Percentiles rank a stretch among this genome's conserved stretches.
Evolutionary conservation across 257 asterid species (phyloP).

Genomic region (Knoxia roxburghii): DNA sequence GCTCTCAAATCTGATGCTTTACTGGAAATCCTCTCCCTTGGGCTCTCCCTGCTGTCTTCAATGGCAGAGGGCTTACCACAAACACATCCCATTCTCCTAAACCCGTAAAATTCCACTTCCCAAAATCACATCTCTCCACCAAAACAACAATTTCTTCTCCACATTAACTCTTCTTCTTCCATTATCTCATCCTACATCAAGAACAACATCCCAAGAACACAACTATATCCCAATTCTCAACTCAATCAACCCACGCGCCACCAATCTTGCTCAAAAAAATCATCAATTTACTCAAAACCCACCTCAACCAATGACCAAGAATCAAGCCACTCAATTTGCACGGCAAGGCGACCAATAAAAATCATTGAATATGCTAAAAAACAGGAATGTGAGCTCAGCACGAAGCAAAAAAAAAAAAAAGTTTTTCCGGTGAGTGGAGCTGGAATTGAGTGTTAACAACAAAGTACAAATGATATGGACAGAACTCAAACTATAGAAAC

Average conservation of each 20-base stretch:
- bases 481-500: not conserved
- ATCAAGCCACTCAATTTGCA: conserved; percentile 8
- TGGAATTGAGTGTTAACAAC: conserved; percentile 17
- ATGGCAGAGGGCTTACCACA: conserved; percentile 78
- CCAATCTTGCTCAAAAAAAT: conserved; percentile 10
- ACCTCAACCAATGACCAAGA: conserved; percentile 27
- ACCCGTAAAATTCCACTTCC: conserved; percentile 34
- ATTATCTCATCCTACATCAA: conserved; percentile 23
- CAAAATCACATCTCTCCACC: conserved; percentile 29
- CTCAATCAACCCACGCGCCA: conserved; percentile 12
- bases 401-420: conserved; percentile 25
- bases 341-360: not conserved
- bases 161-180: conserved; percentile 43
- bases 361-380: conserved; percentile 25
- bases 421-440: conserved; percentile 22
- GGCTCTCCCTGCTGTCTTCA: conserved; percentile 71
- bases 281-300: conserved; percentile 20
- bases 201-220: conserved; percentile 29
- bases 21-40: conserved; percentile 56
- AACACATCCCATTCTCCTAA: conserved; percentile 61
- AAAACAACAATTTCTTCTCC: conserved; percentile 22
- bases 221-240: conserved; percentile 19
- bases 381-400: conserved; percentile 16
- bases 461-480: conserved; percentile 2
- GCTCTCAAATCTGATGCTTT: conserved; percentile 48